phyloP scores from a whole-genome alignment of 202 grass and related monocot species.

The Zoysia matrella region DNA sequence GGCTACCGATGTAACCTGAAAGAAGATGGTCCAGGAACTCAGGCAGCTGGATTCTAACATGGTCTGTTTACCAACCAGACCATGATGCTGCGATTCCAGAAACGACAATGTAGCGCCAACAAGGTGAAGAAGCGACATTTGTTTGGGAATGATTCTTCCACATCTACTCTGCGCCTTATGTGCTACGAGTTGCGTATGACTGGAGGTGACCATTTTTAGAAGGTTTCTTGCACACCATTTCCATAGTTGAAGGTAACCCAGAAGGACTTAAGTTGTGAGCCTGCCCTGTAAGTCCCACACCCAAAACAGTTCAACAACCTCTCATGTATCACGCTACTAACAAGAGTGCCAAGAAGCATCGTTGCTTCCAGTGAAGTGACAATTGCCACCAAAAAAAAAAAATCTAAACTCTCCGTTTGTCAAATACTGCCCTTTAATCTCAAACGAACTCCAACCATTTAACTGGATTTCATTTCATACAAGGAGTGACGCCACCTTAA shows the following conservation, averaged over 20 bases:
- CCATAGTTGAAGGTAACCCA: neutral
- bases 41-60: neutral
- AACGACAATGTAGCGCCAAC: neutral
- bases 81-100: neutral
- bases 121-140: neutral
- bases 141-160: neutral
- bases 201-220: neutral
- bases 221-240: neutral
- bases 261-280: neutral
- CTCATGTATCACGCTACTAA: neutral
- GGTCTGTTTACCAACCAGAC: neutral
- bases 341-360: neutral
- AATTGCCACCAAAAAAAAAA: neutral
- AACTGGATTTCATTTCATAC: slow-evolving; percentile 4
- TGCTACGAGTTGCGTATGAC: neutral
- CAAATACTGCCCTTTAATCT: slow-evolving; percentile 13
- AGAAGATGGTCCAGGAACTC: neutral
- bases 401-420: slow-evolving; percentile 11
- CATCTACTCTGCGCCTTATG: neutral
- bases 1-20: neutral
- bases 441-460: slow-evolving; percentile 10
- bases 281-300: neutral
- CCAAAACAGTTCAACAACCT: neutral
- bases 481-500: slow-evolving; percentile 7
- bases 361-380: neutral